Conservation (phyloP, 345 rosid species). For the Schrenkiella parvula region DNA sequence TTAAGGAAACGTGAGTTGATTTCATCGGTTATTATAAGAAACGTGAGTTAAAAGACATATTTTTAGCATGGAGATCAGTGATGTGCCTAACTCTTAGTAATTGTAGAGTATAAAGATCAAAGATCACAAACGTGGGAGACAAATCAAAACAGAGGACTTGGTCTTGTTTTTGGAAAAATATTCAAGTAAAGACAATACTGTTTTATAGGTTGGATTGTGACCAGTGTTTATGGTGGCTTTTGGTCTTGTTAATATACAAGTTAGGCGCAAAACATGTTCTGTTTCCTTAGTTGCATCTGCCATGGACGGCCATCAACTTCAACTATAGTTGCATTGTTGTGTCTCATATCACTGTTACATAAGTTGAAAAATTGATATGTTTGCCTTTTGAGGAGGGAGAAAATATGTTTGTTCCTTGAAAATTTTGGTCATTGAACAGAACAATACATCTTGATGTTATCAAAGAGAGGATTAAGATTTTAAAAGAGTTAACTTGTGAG, state of each 20-base stretch:
- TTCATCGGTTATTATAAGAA: background rate
- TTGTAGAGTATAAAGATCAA: slow-evolving; percentile 4
- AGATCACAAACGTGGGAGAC: background rate
- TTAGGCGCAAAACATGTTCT: slow-evolving; percentile 32
- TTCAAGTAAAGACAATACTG: slow-evolving; percentile 4
- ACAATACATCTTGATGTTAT: background rate
- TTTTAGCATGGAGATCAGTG: background rate
- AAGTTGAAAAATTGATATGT: background rate
- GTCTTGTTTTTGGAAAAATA: background rate
- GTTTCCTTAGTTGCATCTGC: slow-evolving; percentile 20
- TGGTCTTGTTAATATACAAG: slow-evolving; percentile 19
- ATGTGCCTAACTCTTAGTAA: slow-evolving; percentile 23
- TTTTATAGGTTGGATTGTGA: slow-evolving; percentile 18
- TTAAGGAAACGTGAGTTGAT: no score
- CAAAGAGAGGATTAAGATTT: background rate
- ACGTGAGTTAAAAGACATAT: background rate
- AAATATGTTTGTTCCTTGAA: background rate
- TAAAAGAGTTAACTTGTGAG: background rate
- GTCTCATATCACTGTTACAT: slow-evolving; percentile 12
- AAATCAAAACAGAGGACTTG: slow-evolving; percentile 13
- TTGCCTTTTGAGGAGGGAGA: background rate
- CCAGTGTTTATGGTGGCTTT: slow-evolving; percentile 28
- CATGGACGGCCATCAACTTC: slow-evolving; percentile 20
- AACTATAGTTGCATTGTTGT: slow-evolving; percentile 1
- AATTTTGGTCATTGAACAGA: background rate